A percentile compares a stretch with the other conserved stretches of the same genome.
These are phyloP conservation scores for Botrytis deweyae DNA, from an alignment of 2,329 filamentous ascomycete species.

Conservation along the genomic window DNA sequence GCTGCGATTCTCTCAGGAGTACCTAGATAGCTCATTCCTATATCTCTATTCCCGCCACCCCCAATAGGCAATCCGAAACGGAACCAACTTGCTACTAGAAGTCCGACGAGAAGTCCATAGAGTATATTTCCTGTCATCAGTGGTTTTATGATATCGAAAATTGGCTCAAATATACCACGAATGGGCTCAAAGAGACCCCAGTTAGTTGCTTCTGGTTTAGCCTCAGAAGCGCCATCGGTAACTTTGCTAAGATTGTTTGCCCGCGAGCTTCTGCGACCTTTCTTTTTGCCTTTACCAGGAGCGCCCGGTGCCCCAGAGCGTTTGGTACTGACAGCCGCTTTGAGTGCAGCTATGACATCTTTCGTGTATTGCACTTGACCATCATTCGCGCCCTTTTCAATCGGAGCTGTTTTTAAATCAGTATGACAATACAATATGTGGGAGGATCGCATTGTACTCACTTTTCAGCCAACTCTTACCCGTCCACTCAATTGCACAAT, in stretches of 20 bases:
- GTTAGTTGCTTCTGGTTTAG: constrained; percentile 44
- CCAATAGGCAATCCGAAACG: constrained; percentile 52
- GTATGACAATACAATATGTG: not conserved
- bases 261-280: constrained; percentile 47
- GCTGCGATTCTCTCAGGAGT: constrained; percentile 69
- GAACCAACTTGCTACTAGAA: constrained; percentile 75
- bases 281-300: constrained; percentile 56
- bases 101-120: constrained; percentile 69
- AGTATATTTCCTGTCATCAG: constrained; percentile 75
- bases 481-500: constrained; percentile 90
- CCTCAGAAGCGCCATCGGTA: constrained; percentile 39
- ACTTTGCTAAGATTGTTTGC: constrained; percentile 46
- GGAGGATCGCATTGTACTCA: constrained; percentile 44
- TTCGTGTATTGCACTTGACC: constrained; percentile 83
- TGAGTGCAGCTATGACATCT: constrained; percentile 73
- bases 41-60: constrained; percentile 42
- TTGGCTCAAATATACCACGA: constrained; percentile 65
- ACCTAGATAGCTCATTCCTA: constrained; percentile 43
- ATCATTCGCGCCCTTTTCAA: constrained; percentile 92
- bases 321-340: constrained; percentile 68
- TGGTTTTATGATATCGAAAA: constrained; percentile 67
- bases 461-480: constrained; percentile 98
- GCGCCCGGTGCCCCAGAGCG: constrained; percentile 50
- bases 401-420: constrained; percentile 63
- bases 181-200: constrained; percentile 86